Evolutionary conservation across 2,329 filamentous ascomycete species (phyloP).

Genomic region (Diplodia intermedia): DNA sequence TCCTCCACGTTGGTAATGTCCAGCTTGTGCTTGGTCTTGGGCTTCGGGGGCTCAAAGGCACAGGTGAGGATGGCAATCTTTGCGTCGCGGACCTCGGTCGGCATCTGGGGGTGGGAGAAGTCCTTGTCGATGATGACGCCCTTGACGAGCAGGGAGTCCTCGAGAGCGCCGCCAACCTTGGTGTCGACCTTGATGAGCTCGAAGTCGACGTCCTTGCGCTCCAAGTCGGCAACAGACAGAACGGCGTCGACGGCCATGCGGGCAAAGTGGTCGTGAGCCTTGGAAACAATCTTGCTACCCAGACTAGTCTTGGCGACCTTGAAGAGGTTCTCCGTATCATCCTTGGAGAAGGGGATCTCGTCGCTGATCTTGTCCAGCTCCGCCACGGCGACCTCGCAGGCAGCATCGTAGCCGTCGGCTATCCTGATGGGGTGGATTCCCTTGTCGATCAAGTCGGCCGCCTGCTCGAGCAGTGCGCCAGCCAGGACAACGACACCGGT

Average conservation of each 20-base stretch:
- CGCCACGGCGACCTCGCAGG: constrained; percentile 93
- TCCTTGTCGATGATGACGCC: constrained; percentile 99
- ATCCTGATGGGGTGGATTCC: constrained; percentile 99
- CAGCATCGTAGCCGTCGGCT: constrained; percentile 96
- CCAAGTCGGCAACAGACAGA: constrained; percentile 91
- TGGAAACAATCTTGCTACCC: constrained; percentile 99
- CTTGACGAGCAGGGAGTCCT: constrained; percentile 94
- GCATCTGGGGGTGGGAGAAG: constrained; percentile 99
- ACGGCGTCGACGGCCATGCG: constrained; percentile 97
- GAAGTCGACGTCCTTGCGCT: constrained; percentile 97
- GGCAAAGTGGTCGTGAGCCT: constrained; percentile 97
- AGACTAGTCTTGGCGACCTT: constrained; percentile 95
- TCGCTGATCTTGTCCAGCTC: constrained; percentile 95
- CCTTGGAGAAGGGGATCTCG: constrained; percentile 81
- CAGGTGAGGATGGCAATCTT: constrained; percentile 98
- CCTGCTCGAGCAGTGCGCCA: constrained; percentile 93
- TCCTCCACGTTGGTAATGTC: constrained; percentile 97
- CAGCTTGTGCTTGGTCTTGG: constrained; percentile 99
- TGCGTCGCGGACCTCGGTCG: constrained; percentile 89
- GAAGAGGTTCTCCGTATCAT: constrained; percentile 83
- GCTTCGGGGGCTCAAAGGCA: constrained; percentile 97
- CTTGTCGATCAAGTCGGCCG: constrained; percentile 98
- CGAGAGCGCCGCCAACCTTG: constrained; percentile 92
- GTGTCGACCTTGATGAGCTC: constrained; percentile 99
- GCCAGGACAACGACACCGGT: constrained; percentile 97